Base-by-base conservation (phyloP, 2,329 filamentous ascomycete species). In the Didymella keratinophila region DNA sequence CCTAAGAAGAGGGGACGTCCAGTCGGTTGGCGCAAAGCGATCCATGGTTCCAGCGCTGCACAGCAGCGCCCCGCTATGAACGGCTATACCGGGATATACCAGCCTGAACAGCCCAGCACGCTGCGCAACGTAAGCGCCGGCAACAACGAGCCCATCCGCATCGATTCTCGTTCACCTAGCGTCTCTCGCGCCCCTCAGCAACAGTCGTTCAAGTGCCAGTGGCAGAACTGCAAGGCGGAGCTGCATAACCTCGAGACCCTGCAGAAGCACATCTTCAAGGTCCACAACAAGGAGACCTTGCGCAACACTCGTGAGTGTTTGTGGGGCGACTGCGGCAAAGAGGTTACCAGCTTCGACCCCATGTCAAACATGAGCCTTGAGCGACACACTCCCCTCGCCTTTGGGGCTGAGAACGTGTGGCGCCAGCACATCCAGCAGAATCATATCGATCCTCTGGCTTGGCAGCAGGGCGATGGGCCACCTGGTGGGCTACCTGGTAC, bases 181-280 rank as follows among this genome's bases (percentile, higher is more conserved):
- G 58, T 68, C 30, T 57, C 64, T 34, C 62, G 56, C n/a, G 62
- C 73, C 37, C 71, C 72, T 0, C 68, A 71, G 28, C 81, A 78
- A 56, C 76, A 78, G 48, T 79, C 84, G 6, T 89, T 82, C 69
- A 78, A 79, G 53, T 90, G 87, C 72, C 71, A 78, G 41, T 89
- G 87, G 87, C 73, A 80, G 50, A 72, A 76, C 1, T 90, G 87
- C 69, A 72, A 74, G 3, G 82, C 84, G 0, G 80, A 87, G 62
- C 75, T 89, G 5, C 87, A 89, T 71, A 89, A 88, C 63, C 71
- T 89, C 14, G 81, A 83, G 9, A 85, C 83, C 0, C 75, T 89
- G 6, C 82, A 82, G 60, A 84, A 84, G 56, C 87, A 90, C 69
- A 73, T 87, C 6, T 69, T 79, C 50, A 88, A 86, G 65, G 72